These are phyloP conservation scores for Conringia planisiliqua DNA, from an alignment of 345 rosid genomes.

Conservation along the genomic window DNA sequence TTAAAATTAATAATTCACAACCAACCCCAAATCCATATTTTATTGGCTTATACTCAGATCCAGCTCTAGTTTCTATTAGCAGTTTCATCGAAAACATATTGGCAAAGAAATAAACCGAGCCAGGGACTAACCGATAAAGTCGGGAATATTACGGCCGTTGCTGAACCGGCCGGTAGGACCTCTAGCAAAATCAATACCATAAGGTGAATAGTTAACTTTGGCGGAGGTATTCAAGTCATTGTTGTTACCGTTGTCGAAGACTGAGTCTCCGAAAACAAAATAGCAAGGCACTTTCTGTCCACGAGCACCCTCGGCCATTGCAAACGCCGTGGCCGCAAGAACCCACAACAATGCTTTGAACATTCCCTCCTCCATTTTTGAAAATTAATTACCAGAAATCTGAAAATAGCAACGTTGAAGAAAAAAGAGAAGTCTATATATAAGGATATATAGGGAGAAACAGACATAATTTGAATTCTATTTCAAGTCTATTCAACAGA, in stretches of 20 bases:
- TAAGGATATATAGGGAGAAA: not conserved
- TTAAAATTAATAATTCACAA: no score
- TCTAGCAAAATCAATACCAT: slow-evolving; percentile 50
- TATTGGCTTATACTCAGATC: no score
- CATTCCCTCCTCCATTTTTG: slow-evolving; percentile 2
- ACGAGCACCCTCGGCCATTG: not conserved
- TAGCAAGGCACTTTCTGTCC: slow-evolving; percentile 49
- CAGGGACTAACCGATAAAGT: slow-evolving; percentile 43
- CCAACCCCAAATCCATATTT: no score
- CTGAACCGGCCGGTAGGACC: slow-evolving; percentile 64
- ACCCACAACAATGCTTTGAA: slow-evolving; percentile 6
- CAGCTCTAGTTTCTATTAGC: no score
- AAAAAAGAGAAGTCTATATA: slow-evolving; percentile 5
- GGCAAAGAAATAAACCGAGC: not conserved
- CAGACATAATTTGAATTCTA: not conserved
- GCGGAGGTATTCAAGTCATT: slow-evolving; percentile 42
- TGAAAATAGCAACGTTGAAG: not conserved
- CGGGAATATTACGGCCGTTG: slow-evolving; percentile 54
- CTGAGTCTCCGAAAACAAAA: slow-evolving; percentile 64
- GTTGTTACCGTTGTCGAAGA: slow-evolving; percentile 59
- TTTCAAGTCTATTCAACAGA: slow-evolving; percentile 13
- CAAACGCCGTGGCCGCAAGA: slow-evolving; percentile 1
- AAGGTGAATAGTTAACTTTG: slow-evolving; percentile 53
- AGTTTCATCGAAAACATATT: not conserved
- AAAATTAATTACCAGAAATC: not conserved